These are phyloP conservation scores for Apiospora arundinis DNA, from an alignment of 2,329 filamentous ascomycete genomes.

Conservation along the genomic window DNA sequence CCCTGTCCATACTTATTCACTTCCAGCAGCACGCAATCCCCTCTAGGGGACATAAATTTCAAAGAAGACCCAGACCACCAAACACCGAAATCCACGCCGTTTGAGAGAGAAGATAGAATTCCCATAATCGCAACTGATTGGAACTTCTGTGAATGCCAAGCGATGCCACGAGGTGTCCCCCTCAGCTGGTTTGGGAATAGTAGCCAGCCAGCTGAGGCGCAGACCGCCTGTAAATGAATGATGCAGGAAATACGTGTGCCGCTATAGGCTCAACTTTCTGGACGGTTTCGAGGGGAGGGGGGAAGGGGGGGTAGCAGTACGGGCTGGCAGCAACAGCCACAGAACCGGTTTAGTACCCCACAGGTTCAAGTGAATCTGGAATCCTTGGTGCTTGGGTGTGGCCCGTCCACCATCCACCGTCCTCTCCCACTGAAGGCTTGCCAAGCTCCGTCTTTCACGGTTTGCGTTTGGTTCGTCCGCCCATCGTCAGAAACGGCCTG, in stretches of 20 bases:
- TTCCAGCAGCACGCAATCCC: constrained; percentile 14
- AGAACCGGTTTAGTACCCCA: constrained; percentile 17
- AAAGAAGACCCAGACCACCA: background rate
- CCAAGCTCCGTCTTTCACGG: constrained; percentile 11
- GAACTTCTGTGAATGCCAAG: constrained; percentile 2
- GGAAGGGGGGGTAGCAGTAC: background rate
- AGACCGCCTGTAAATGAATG: constrained; percentile 15
- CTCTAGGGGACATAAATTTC: background rate
- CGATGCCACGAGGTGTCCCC: constrained; percentile 1
- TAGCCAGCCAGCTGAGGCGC: constrained; percentile 11
- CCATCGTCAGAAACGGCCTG: constrained; percentile 6
- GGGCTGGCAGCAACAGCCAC: background rate
- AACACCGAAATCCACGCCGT: background rate
- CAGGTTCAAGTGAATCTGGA: background rate
- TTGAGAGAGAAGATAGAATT: background rate
- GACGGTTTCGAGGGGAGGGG: constrained; percentile 1
- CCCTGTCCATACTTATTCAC: background rate
- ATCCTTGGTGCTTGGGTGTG: background rate
- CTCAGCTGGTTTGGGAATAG: background rate
- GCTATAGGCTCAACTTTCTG: background rate
- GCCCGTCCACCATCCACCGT: background rate
- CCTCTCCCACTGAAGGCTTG: background rate
- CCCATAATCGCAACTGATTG: background rate
- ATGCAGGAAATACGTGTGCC: constrained; percentile 1
- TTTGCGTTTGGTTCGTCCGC: background rate